phyloP scores from a whole-genome alignment of 176 grass and related monocot genomes.

The Pontederia crassipes region DNA sequence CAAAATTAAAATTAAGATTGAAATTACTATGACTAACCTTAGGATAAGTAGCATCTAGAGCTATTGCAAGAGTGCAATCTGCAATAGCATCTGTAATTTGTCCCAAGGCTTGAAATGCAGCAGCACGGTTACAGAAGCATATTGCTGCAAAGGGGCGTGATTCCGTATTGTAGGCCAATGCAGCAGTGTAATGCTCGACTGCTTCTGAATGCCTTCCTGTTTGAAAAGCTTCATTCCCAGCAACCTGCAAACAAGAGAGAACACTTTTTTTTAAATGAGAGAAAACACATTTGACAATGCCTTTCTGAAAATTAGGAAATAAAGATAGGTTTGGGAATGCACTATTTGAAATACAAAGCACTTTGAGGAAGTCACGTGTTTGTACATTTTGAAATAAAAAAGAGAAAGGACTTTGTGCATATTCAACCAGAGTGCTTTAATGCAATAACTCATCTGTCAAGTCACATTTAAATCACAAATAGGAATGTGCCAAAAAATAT shows the following conservation, averaged over 20 bases:
- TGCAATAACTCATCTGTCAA: no score
- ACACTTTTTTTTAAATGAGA: background rate
- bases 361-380: no score
- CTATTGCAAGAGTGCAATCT: slow-evolving; percentile 81
- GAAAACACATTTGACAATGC: no score
- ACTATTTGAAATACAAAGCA: no score
- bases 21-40: slow-evolving; percentile 51
- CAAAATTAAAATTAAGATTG: no score
- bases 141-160: slow-evolving; percentile 58
- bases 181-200: slow-evolving; percentile 70
- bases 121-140: slow-evolving; percentile 81
- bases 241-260: slow-evolving; percentile 30
- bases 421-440: no score
- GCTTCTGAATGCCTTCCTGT: slow-evolving; percentile 66
- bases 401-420: no score
- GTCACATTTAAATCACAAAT: no score
- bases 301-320: no score
- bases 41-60: slow-evolving; percentile 50
- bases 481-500: no score
- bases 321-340: no score
- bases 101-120: slow-evolving; percentile 70
- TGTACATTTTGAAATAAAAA: no score
- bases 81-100: slow-evolving; percentile 87
- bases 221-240: slow-evolving; percentile 89
- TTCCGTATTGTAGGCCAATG: slow-evolving; percentile 51